These are phyloP conservation scores for Calonectria henricotiae DNA, from an alignment of 2,329 filamentous ascomycete genomes.

Conservation along the genomic window DNA sequence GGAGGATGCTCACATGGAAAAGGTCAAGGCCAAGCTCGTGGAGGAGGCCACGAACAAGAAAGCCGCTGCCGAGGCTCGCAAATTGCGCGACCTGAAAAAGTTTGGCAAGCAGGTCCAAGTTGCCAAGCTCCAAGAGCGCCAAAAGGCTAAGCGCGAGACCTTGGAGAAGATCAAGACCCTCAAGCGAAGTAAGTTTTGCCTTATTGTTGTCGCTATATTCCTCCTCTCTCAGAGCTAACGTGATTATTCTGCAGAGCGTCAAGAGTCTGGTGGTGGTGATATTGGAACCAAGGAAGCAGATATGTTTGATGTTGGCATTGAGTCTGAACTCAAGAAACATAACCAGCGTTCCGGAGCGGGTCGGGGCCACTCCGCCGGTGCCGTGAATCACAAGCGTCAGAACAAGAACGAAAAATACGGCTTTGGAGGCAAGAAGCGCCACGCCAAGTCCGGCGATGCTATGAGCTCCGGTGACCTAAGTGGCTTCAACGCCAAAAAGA, in stretches of 20 bases:
- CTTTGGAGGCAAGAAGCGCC: constrained; percentile 95
- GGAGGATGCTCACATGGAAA: constrained; percentile 98
- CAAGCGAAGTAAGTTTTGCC: constrained; percentile 86
- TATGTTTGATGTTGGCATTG: constrained; percentile 92
- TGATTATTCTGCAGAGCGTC: constrained; percentile 79
- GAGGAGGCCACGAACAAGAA: constrained; percentile 95
- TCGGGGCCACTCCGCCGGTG: constrained; percentile 53
- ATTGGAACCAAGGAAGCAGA: constrained; percentile 84
- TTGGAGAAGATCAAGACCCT: constrained; percentile 95
- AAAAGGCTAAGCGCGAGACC: constrained; percentile 92
- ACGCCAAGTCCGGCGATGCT: constrained; percentile 92
- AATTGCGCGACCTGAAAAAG: constrained; percentile 96
- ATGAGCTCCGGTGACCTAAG: constrained; percentile 85
- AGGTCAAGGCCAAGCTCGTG: constrained; percentile 92
- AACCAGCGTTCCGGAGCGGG: constrained; percentile 60
- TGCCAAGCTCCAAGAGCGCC: constrained; percentile 93
- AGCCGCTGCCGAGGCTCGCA: constrained; percentile 90
- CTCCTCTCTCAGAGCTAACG: constrained; percentile 41
- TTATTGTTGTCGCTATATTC: constrained; percentile 41
- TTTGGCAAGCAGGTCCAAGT: constrained; percentile 99
- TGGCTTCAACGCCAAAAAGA: constrained; percentile 85
- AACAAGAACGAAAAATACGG: constrained; percentile 98
- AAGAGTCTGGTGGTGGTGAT: constrained; percentile 75
- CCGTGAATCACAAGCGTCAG: constrained; percentile 80
- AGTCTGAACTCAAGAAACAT: constrained; percentile 71